phyloP scores from a whole-genome alignment of 495 filamentous ascomycete species.

The Tuber melanosporum region DNA sequence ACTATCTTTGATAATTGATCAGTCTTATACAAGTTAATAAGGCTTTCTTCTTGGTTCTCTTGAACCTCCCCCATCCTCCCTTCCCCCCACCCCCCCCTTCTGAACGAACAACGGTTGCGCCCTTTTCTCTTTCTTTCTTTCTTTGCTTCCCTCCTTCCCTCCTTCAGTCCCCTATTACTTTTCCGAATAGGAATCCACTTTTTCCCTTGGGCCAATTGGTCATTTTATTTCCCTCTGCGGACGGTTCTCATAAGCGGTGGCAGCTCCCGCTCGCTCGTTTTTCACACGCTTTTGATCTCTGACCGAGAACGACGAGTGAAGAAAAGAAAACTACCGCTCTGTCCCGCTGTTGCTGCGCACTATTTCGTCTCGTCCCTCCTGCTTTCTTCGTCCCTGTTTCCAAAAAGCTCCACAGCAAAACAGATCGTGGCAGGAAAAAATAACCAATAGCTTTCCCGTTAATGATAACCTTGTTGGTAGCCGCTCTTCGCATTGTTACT shows the following conservation, averaged over 20 bases:
- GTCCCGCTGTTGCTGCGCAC: not conserved
- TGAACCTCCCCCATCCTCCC: not conserved
- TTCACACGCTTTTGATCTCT: not conserved
- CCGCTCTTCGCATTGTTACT: not conserved
- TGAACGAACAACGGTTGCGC: not conserved
- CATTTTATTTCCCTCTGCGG: slow-evolving; percentile 10
- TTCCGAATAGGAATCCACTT: not conserved
- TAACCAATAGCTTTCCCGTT: not conserved
- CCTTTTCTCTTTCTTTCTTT: not conserved
- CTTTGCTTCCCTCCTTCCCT: not conserved
- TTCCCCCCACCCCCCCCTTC: not conserved
- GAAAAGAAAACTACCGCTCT: not conserved
- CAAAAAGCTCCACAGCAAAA: not conserved
- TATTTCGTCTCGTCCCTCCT: not conserved
- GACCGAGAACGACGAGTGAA: not conserved
- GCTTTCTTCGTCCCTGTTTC: not conserved
- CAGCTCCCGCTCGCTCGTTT: slow-evolving; percentile 21
- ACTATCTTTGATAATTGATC: not conserved
- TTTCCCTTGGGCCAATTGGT: slow-evolving; percentile 18
- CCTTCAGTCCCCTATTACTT: not conserved
- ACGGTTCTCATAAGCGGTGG: slow-evolving; percentile 26
- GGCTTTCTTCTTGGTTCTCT: not conserved
- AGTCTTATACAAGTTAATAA: not conserved
- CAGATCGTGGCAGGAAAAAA: not conserved
- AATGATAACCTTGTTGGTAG: not conserved